phyloP scores from a whole-genome alignment of 768 basidiomycete species.

The Hortiboletus campestris region DNA sequence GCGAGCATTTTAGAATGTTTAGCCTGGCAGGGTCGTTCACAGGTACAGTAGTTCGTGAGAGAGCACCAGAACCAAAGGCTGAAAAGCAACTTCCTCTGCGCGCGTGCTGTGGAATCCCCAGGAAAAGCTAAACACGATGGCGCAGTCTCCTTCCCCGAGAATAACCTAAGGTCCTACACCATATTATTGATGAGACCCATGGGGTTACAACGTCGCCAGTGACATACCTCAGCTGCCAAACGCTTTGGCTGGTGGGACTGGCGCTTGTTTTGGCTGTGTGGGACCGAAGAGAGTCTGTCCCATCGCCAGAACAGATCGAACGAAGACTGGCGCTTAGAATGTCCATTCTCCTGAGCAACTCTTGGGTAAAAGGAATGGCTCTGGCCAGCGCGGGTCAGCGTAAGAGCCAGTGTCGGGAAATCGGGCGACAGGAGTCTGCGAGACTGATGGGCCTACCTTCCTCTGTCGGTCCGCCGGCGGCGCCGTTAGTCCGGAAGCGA shows the following conservation, averaged over 20 bases:
- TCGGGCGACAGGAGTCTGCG: neutral
- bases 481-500: conserved; percentile 30
- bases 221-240: conserved; percentile 9
- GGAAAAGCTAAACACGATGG: neutral
- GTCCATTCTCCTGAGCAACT: conserved; percentile 40
- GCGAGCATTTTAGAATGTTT: neutral
- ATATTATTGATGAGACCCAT: neutral
- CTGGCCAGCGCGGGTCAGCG: conserved; percentile 6
- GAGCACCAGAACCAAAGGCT: neutral
- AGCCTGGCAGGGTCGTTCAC: neutral
- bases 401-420: neutral
- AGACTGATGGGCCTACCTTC: conserved; percentile 25
- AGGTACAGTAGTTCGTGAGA: neutral
- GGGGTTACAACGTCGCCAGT: neutral
- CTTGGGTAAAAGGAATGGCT: conserved; percentile 37
- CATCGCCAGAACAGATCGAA: conserved; percentile 40
- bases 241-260: neutral
- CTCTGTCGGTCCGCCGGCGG: conserved; percentile 34
- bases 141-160: conserved; percentile 1
- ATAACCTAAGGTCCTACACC: neutral
- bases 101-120: neutral
- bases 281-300: conserved; percentile 27
- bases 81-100: neutral
- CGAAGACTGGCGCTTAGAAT: conserved; percentile 31
- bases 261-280: neutral